These are phyloP conservation scores for Wickerhamomyces mucosus DNA, from an alignment of 805 yeast species.

Conservation along the genomic window DNA sequence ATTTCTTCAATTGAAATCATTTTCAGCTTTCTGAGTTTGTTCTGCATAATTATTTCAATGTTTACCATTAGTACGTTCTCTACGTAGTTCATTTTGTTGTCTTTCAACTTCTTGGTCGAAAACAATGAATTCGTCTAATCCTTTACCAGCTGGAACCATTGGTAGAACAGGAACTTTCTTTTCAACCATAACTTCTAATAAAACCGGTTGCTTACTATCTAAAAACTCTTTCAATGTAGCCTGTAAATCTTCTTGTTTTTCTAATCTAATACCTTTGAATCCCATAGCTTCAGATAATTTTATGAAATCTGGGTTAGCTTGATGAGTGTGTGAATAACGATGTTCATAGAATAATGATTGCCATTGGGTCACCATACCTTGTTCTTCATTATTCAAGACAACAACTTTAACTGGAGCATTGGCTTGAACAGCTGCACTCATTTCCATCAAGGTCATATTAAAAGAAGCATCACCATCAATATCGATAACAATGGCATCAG, in stretches of 20 bases:
- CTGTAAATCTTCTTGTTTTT: conserved; percentile 56
- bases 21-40: too few relatives aligned
- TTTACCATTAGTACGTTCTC: conserved; percentile 63
- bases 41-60: too few relatives aligned
- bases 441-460: conserved; percentile 92
- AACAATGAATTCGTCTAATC: conserved; percentile 81
- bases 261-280: conserved; percentile 67
- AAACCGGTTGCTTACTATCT: conserved; percentile 63
- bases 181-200: conserved; percentile 86
- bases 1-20: too few relatives aligned
- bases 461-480: conserved; percentile 99
- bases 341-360: conserved; percentile 95
- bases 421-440: conserved; percentile 91
- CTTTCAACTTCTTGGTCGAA: conserved; percentile 78
- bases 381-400: conserved; percentile 94
- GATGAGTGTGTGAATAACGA: conserved; percentile 97
- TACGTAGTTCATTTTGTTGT: conserved; percentile 58
- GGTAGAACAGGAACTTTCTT: conserved; percentile 91
- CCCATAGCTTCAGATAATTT: conserved; percentile 95
- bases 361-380: conserved; percentile 99
- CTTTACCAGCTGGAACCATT: conserved; percentile 96
- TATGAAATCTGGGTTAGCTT: conserved; percentile 86
- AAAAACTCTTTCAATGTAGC: conserved; percentile 58
- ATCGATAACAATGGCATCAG: conserved; percentile 91
- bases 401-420: conserved; percentile 82